Evolutionary conservation across 1,139 yeast genomes (phyloP), one percentile per base, ranked within the genome.

Genomic region (Pichia sp.): DNA sequence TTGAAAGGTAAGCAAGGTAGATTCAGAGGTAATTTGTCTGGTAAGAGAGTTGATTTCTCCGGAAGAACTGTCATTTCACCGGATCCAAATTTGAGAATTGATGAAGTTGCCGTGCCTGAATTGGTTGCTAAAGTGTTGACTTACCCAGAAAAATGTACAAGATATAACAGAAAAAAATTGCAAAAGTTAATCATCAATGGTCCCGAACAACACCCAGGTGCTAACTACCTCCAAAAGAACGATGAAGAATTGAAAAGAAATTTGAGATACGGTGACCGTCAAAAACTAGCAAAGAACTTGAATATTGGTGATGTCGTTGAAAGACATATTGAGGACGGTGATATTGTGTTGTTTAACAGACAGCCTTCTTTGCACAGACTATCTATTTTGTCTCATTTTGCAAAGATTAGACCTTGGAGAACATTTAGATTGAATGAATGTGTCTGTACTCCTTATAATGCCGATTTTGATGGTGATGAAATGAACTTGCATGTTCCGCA

Each of bases 391-490:
- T 83, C 96, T 2, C 99, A 93, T 66, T 87, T 81, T 59, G 99
- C 96, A 32, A 88, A 86, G 55, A 79, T 93, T 51, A 74, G 96
- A 51, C 98, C 98, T 1, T 93, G 98, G 98, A 74, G 98, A 66
- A 93, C 99, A 1, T 85, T 93, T 65, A 71, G 99, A 49, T 72
- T 93, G 51, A 93, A 93, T 56, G 99, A 93, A 62, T 93, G 99
- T 81, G 98, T 91, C 13, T 93, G 99, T 67, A 91, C 98, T 0
- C 98, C 98, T 2, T 93, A 91, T 63, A 93, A 93, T 60, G 99
- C 99, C 29, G 99, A 93, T 73, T 93, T 93, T 56, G 99, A 93
- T 62, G 99, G 99, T 60, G 99, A 93, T 63, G 99, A 93, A 63
- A 93, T 93, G 99, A 93, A 93, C 60, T 69, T 93, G 56, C 99